Percentiles rank a stretch among this genome's conserved stretches.
These are phyloP conservation scores for Fraxinus cuspidata DNA, from an alignment of 257 asterid genomes.

Conservation along the genomic window DNA sequence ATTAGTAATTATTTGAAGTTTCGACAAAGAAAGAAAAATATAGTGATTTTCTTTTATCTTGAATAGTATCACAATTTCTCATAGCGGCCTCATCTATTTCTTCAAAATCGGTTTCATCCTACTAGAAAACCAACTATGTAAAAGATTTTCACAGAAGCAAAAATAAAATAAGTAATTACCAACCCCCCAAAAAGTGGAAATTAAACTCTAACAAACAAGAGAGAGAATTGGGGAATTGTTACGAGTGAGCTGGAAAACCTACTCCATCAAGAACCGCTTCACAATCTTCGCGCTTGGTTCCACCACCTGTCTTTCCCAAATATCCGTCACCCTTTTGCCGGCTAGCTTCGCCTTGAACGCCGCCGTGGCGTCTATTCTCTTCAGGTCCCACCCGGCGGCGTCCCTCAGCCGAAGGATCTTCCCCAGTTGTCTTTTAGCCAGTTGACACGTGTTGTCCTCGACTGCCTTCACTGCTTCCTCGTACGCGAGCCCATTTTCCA, in stretches of 20 bases:
- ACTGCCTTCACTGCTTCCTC: slow-evolving; percentile 64
- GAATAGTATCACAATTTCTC: background rate
- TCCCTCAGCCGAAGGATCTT: slow-evolving; percentile 75
- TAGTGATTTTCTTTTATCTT: slow-evolving; percentile 1
- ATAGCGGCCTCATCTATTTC: slow-evolving; percentile 22
- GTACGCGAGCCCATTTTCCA: slow-evolving; percentile 30
- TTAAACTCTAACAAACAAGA: slow-evolving; percentile 25
- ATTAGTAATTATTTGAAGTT: too few species aligned
- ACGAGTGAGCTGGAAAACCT: slow-evolving; percentile 45
- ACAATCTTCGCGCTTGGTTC: slow-evolving; percentile 85
- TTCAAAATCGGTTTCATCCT: slow-evolving; percentile 39
- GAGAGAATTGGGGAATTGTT: slow-evolving; percentile 19
- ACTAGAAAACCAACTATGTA: slow-evolving; percentile 3
- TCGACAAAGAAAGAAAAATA: background rate
- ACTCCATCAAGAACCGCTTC: slow-evolving; percentile 79
- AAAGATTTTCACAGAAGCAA: slow-evolving; percentile 28
- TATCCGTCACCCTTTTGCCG: slow-evolving; percentile 43
- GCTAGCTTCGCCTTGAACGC: slow-evolving; percentile 50
- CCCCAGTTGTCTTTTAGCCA: slow-evolving; percentile 63
- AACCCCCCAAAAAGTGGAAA: slow-evolving; percentile 8
- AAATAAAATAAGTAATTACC: background rate
- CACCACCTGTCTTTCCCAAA: slow-evolving; percentile 72
- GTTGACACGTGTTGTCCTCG: slow-evolving; percentile 74
- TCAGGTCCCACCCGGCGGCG: slow-evolving; percentile 73
- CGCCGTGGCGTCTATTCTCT: slow-evolving; percentile 77